Percentiles rank a stretch among this genome's conserved stretches.
Evolutionary conservation across 805 yeast genomes (phyloP).

Genomic region (Wickerhamomyces chaumierensis): DNA sequence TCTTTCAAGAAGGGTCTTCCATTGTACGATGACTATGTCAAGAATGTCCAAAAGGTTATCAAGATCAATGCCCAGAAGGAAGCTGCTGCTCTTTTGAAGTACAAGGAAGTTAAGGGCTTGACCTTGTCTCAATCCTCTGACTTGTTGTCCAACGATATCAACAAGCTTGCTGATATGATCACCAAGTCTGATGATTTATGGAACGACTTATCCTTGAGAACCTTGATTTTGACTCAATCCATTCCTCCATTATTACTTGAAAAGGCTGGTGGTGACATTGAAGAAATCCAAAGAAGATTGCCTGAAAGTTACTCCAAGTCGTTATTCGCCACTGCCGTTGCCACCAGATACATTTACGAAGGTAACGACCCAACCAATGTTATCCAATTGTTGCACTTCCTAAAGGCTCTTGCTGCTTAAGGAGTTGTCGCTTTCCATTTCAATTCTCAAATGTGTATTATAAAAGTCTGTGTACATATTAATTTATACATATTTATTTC

Average conservation of each 20-base stretch:
- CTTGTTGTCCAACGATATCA: slow-evolving; percentile 70
- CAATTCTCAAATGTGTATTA: not conserved
- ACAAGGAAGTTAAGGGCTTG: slow-evolving; percentile 51
- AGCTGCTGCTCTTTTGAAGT: slow-evolving; percentile 79
- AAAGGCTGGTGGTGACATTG: slow-evolving; percentile 58
- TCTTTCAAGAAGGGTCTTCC: slow-evolving; percentile 65
- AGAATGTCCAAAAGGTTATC: slow-evolving; percentile 68
- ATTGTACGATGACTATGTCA: slow-evolving; percentile 76
- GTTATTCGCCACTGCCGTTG: slow-evolving; percentile 36
- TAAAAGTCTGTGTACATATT: no score
- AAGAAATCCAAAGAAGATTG: slow-evolving; percentile 58
- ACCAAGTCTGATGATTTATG: slow-evolving; percentile 79
- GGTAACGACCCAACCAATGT: slow-evolving; percentile 18
- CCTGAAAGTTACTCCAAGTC: slow-evolving; percentile 86
- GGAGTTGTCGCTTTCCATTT: no score
- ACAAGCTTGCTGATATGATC: slow-evolving; percentile 76
- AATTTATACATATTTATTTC: no score
- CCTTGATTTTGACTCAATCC: slow-evolving; percentile 63
- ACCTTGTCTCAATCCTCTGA: slow-evolving; percentile 66
- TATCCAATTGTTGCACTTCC: slow-evolving; percentile 18
- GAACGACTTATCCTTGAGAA: slow-evolving; percentile 66
- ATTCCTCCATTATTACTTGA: slow-evolving; percentile 64
- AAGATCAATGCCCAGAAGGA: slow-evolving; percentile 72
- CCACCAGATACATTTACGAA: slow-evolving; percentile 18
- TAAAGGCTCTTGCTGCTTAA: slow-evolving; percentile 9